phyloP scores from a whole-genome alignment of 768 basidiomycete species.

The Lactarius akahatsu region DNA sequence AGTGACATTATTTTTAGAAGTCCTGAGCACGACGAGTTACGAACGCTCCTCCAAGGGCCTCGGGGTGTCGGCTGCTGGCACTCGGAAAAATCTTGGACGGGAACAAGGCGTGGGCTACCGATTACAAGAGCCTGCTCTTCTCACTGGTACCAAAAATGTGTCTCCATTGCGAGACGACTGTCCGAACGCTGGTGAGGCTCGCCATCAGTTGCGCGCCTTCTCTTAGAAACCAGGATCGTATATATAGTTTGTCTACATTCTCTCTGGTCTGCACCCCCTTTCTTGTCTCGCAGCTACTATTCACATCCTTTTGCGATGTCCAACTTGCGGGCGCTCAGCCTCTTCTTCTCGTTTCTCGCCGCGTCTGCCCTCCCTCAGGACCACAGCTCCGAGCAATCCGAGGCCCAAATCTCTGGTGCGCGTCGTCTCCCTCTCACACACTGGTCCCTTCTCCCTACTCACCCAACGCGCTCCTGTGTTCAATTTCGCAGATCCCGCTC shows the following conservation, averaged over 20 bases:
- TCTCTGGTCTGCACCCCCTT: background rate
- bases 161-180: too few species aligned
- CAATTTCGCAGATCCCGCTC: constrained; percentile 12
- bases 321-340: background rate
- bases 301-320: background rate
- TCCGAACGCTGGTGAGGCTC: background rate
- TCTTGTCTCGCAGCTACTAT: background rate
- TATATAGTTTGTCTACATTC: background rate
- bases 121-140: too few species aligned
- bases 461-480: background rate
- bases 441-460: background rate
- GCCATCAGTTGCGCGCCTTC: background rate
- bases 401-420: constrained; percentile 24
- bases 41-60: too few species aligned
- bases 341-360: constrained; percentile 7
- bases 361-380: constrained; percentile 16
- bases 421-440: too few species aligned
- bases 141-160: too few species aligned
- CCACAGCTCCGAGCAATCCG: constrained; percentile 24
- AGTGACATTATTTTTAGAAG: too few species aligned
- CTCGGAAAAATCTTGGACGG: too few species aligned
- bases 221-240: background rate
- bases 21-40: too few species aligned
- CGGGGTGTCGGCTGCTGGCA: too few species aligned
- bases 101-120: too few species aligned